Conservation (phyloP, 73 alveolate genomes). For the Paramecium sexaurelia region DNA sequence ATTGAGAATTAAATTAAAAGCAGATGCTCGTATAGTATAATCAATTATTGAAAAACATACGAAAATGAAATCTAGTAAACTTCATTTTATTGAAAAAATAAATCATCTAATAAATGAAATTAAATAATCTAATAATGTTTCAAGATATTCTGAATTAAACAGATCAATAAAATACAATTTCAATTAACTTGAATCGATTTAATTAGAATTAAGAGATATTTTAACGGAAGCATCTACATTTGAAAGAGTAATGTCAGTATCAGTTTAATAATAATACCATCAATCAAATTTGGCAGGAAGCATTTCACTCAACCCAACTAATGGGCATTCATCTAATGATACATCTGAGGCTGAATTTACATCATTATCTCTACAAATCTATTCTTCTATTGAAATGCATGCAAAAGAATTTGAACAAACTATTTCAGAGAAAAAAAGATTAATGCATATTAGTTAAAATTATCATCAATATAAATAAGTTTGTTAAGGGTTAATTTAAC, state of each 20-base stretch:
- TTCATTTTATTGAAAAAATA: background rate
- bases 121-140: background rate
- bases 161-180: background rate
- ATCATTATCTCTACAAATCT: background rate
- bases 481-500: background rate
- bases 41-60: constrained; percentile 5
- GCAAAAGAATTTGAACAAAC: background rate
- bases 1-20: background rate
- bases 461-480: constrained; percentile 27
- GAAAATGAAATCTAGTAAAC: background rate
- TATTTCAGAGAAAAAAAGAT: constrained; percentile 20
- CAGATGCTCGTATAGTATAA: background rate
- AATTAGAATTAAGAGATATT: background rate
- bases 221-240: background rate
- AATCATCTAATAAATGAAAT: background rate
- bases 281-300: background rate
- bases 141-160: background rate
- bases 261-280: background rate
- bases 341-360: background rate
- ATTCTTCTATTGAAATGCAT: background rate
- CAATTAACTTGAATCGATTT: constrained; percentile 10
- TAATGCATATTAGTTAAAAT: constrained; percentile 15
- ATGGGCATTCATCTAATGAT: background rate
- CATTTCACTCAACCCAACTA: background rate
- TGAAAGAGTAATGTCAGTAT: background rate